Conservation (phyloP, 2,329 filamentous ascomycete genomes). For the Pezicula neosporulosa region DNA sequence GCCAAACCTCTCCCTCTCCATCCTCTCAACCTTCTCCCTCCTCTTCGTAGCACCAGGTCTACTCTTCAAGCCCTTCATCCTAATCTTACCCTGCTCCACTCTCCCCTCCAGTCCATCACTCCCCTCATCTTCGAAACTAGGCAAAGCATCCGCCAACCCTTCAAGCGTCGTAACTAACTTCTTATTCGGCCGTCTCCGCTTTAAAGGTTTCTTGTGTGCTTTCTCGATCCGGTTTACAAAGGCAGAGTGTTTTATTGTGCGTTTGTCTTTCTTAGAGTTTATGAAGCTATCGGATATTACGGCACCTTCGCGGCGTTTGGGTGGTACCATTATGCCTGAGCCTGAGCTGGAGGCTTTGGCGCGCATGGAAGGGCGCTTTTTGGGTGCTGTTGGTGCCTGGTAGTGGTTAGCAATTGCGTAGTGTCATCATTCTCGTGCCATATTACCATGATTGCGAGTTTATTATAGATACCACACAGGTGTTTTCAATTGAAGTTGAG, state of each 20-base stretch:
- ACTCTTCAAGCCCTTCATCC: conserved; percentile 70
- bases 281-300: conserved; percentile 56
- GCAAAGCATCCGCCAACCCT: conserved; percentile 76
- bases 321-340: conserved; percentile 30
- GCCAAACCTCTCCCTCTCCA: conserved; percentile 81
- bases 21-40: conserved; percentile 74
- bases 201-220: conserved; percentile 47
- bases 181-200: conserved; percentile 66
- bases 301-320: conserved; percentile 41
- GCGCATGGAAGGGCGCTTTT: conserved; percentile 55
- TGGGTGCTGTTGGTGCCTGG: conserved; percentile 40
- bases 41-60: conserved; percentile 77
- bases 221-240: conserved; percentile 78
- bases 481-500: too few relatives aligned
- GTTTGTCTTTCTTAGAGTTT: conserved; percentile 79
- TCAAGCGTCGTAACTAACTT: conserved; percentile 76
- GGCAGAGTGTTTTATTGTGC: conserved; percentile 72
- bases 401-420: conserved; percentile 11
- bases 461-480: not conserved
- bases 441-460: conserved; percentile 9
- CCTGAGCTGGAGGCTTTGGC: conserved; percentile 49
- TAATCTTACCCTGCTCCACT: conserved; percentile 57
- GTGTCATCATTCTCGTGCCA: not conserved
- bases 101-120: conserved; percentile 27
- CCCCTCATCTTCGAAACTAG: conserved; percentile 43